These are phyloP conservation scores for Cenchrus fungigraminus DNA, from an alignment of 176 grass and related monocot genomes.

Conservation along the genomic window DNA sequence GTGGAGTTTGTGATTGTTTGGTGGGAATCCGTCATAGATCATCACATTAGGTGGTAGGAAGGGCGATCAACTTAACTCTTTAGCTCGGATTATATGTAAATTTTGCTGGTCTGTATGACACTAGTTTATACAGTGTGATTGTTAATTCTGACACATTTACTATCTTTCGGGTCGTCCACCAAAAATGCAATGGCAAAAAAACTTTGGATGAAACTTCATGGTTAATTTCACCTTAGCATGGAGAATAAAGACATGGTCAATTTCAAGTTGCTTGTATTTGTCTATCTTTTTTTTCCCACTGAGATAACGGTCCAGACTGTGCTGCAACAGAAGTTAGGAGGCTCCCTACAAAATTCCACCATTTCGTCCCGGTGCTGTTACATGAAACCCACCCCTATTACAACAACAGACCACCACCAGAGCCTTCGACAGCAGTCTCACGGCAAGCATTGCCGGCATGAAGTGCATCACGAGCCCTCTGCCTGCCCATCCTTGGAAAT, in stretches of 20 bases:
- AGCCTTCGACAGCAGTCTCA: not conserved
- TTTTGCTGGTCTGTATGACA: not conserved
- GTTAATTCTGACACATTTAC: not conserved
- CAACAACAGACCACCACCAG: not conserved
- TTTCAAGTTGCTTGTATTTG: not conserved
- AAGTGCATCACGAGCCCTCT: slow-evolving; percentile 36
- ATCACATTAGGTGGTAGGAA: not conserved
- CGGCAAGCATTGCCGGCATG: not conserved
- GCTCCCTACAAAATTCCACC: slow-evolving; percentile 21
- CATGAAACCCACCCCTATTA: not conserved
- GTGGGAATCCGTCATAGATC: not conserved
- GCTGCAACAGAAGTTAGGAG: not conserved
- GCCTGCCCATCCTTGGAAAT: slow-evolving; percentile 49
- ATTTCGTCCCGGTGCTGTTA: not conserved
- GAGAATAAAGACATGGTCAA: not conserved
- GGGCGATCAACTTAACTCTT: not conserved
- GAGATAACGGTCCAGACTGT: not conserved
- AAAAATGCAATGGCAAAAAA: too few relatives aligned
- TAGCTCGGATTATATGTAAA: not conserved
- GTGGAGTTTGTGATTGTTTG: not conserved
- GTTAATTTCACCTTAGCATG: not conserved
- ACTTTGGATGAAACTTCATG: too few relatives aligned
- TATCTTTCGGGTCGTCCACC: too few relatives aligned
- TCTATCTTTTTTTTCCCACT: too few relatives aligned
- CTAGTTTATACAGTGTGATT: not conserved